Evolutionary conservation across 768 basidiomycete genomes (phyloP).

Genomic region (Rhodotorula graminis): DNA sequence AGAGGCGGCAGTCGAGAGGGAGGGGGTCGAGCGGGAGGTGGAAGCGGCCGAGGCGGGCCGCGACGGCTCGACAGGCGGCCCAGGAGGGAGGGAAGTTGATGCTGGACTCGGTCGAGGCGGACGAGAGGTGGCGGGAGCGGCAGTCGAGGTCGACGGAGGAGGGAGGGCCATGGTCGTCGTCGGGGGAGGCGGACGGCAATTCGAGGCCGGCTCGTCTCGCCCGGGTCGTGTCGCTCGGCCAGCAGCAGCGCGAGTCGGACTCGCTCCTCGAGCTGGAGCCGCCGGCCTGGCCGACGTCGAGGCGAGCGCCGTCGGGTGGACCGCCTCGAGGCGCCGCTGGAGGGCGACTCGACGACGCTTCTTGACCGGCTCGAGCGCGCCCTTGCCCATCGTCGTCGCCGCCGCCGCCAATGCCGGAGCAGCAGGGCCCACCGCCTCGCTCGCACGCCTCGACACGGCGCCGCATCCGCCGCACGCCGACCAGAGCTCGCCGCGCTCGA

Average conservation of each 20-base stretch:
- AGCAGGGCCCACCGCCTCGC: rapidly evolving
- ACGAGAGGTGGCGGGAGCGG: too few species aligned
- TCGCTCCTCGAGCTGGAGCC: too few species aligned
- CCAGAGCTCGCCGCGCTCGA: not conserved
- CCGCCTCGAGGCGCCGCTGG: not conserved
- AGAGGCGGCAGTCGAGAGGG: not conserved
- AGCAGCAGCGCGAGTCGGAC: too few species aligned
- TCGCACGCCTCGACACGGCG: not conserved
- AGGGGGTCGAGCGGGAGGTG: not conserved
- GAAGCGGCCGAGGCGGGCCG: not conserved
- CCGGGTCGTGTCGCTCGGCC: too few species aligned
- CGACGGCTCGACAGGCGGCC: too few species aligned
- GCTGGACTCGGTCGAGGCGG: too few species aligned
- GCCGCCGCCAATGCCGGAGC: too few species aligned
- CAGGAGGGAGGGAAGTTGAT: too few species aligned
- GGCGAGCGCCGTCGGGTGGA: constrained; percentile 7
- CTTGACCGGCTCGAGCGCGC: constrained; percentile 5
- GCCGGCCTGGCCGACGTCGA: not conserved
- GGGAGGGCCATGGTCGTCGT: too few species aligned
- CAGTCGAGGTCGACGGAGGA: too few species aligned
- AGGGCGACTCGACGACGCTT: constrained; percentile 3
- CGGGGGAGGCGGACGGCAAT: too few species aligned
- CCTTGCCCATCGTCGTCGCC: not conserved
- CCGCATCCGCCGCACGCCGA: constrained; percentile 12
- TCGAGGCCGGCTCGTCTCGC: too few species aligned